These are phyloP conservation scores for Syzygium aromaticum DNA, from an alignment of 345 rosid genomes.

Conservation along the genomic window DNA sequence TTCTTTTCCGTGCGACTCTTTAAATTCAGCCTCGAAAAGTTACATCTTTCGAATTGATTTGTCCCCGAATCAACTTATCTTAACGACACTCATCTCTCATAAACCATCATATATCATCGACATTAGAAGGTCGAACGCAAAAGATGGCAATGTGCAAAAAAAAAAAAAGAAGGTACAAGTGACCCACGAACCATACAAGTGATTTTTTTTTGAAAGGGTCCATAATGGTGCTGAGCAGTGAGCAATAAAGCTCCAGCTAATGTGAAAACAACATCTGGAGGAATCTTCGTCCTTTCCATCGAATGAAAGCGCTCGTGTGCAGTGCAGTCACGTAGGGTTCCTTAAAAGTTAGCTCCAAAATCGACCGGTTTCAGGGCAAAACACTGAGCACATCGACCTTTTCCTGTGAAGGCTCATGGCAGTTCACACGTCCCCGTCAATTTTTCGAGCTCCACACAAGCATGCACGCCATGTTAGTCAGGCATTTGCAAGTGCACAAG, in stretches of 20 bases:
- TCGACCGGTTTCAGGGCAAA: neutral
- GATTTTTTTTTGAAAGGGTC: neutral
- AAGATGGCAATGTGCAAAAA: rapidly evolving
- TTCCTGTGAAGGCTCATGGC: neutral
- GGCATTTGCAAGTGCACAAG: neutral
- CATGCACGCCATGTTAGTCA: neutral
- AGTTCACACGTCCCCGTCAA: neutral
- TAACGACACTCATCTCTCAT: neutral
- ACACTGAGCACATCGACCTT: neutral
- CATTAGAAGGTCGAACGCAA: neutral
- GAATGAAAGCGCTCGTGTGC: neutral
- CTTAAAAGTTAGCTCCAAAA: neutral
- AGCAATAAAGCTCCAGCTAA: neutral
- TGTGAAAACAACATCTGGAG: neutral
- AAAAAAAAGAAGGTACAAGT: too few species aligned
- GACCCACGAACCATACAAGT: neutral
- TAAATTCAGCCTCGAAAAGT: neutral
- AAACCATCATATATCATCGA: rapidly evolving
- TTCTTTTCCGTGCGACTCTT: neutral
- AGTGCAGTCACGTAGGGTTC: neutral
- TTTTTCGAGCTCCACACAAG: neutral
- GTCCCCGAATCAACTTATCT: neutral
- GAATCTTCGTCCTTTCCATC: neutral
- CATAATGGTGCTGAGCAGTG: neutral
- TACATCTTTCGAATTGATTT: neutral